phyloP scores from a whole-genome alignment of 805 yeast species.

The Candida xiaguanensis region DNA sequence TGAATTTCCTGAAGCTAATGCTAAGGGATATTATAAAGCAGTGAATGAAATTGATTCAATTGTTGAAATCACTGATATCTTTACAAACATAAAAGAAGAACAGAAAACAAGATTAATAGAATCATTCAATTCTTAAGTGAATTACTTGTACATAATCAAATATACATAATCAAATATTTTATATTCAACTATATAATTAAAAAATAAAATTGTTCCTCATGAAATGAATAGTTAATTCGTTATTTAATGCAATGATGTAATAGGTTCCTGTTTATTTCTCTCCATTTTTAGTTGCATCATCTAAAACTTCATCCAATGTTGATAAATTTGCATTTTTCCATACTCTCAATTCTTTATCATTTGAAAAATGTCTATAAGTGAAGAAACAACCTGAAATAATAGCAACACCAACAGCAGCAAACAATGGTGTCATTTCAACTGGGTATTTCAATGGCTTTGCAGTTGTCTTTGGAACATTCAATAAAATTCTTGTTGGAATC shows the following conservation, averaged over 20 bases:
- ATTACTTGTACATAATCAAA: background rate
- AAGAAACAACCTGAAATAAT: constrained; percentile 34
- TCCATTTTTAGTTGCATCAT: constrained; percentile 29
- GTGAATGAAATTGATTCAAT: constrained; percentile 62
- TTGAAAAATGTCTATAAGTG: constrained; percentile 47
- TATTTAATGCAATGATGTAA: background rate
- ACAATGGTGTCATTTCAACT: constrained; percentile 45
- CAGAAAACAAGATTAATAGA: constrained; percentile 3
- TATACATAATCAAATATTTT: constrained; percentile 1
- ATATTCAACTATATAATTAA: constrained; percentile 3
- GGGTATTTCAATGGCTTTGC: constrained; percentile 18
- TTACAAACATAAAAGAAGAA: constrained; percentile 56
- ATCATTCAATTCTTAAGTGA: constrained; percentile 1
- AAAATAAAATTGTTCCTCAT: background rate
- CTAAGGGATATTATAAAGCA: constrained; percentile 53
- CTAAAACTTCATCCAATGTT: constrained; percentile 38
- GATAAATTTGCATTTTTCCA: constrained; percentile 46
- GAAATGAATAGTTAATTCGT: background rate
- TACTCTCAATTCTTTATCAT: constrained; percentile 43
- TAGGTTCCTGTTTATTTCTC: background rate
- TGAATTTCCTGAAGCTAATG: constrained; percentile 50
- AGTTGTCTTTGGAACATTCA: constrained; percentile 34
- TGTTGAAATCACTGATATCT: constrained; percentile 81
- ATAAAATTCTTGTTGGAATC: constrained; percentile 39
- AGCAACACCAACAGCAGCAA: constrained; percentile 43